Evolutionary conservation across 73 alveolate species (phyloP), one percentile per base, ranked within the genome.

Genomic region (Loxodes magnus): DNA sequence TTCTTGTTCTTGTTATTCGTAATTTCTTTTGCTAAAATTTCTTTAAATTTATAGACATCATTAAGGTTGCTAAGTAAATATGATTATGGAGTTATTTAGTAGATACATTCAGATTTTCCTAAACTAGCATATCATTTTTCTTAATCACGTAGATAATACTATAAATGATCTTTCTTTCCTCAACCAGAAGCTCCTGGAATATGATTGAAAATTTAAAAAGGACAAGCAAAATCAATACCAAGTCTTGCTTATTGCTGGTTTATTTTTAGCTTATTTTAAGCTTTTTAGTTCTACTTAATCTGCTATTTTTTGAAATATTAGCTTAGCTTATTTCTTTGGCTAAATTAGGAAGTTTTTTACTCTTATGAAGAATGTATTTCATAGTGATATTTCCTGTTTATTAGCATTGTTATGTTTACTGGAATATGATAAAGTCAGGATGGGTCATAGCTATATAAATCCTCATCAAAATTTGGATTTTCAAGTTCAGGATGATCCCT

Each of bases 181-280:
- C 22, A 46, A 1, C 43, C 59, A 46, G 43, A 25, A 7, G 59
- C 59, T 5, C 59, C 59, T 25, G 59, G 59, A 46, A 46, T 24
- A 46, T 46, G 59, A 19, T 46, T 46, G 2, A 46, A 2, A 10
- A 46, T 22, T 46, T 46, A 41, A 5, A 16, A 16, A 5, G 16
- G 17, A 24, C 59, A 46, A 46, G 59, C 59, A 24, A 25, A 46
- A 24, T 46, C 59, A 5, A 46, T 24, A n/a, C 59, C 59, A n/a
- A 46, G 17, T 46, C 59, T 16, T 10, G 59, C 59, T 46, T 37
- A 25, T 2, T 46, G 59, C n/a, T n/a, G n/a, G n/a, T n/a, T n/a
- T n/a, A n/a, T n/a, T n/a, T n/a, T n/a, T n/a, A n/a, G n/a, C n/a
- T n/a, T n/a, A n/a, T n/a, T n/a, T n/a, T n/a, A n/a, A n/a, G n/a